Percentiles rank a stretch among this genome's conserved stretches.
These are phyloP conservation scores for Neurospora tetrasperma DNA, from an alignment of 495 filamentous ascomycete genomes.

Conservation along the genomic window DNA sequence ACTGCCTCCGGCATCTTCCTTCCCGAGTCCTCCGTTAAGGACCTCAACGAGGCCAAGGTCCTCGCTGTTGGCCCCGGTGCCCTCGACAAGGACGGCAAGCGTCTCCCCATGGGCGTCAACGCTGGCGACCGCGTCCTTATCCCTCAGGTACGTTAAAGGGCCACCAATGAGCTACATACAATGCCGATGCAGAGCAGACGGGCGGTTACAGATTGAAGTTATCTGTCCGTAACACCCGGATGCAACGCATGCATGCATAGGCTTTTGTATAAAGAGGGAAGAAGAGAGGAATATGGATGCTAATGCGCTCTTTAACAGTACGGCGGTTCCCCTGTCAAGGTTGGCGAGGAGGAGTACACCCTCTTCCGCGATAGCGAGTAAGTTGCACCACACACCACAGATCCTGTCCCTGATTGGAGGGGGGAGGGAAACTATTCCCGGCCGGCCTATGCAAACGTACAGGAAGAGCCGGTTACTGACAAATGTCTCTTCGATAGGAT, in stretches of 20 bases:
- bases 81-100: conserved; percentile 77
- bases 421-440: background rate
- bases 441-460: background rate
- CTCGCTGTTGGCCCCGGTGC: conserved; percentile 88
- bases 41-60: conserved; percentile 93
- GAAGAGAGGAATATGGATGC: conserved; percentile 7
- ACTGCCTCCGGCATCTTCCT: conserved; percentile 95
- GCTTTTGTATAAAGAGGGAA: background rate
- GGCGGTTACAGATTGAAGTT: conserved; percentile 3
- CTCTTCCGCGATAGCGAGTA: conserved; percentile 98
- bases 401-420: background rate
- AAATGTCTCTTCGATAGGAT: conserved; percentile 38
- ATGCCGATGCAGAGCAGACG: background rate
- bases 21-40: conserved; percentile 92
- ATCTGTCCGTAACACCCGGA: background rate
- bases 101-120: conserved; percentile 67
- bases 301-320: conserved; percentile 49
- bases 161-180: background rate
- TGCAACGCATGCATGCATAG: background rate
- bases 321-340: conserved; percentile 91
- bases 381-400: conserved; percentile 24
- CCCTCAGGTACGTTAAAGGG: conserved; percentile 63
- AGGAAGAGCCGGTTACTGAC: conserved; percentile 15
- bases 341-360: conserved; percentile 90
- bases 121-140: conserved; percentile 91